Conservation (phyloP, 2,329 filamentous ascomycete genomes). For the Colletotrichum sp. region DNA sequence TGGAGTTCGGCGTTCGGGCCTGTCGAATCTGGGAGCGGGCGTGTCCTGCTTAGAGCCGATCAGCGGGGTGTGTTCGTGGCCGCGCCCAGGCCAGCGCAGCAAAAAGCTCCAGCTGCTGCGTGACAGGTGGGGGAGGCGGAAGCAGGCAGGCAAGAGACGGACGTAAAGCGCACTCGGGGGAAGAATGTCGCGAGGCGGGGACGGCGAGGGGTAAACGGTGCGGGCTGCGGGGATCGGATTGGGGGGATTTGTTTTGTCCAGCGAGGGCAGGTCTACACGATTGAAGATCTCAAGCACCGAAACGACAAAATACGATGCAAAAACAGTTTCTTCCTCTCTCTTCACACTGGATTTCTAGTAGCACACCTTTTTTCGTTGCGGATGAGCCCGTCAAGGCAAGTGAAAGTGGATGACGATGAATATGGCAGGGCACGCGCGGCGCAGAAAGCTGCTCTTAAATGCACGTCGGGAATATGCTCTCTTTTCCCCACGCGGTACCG, state of each 20-base stretch:
- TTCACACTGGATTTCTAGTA: neutral
- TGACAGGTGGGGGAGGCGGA: neutral
- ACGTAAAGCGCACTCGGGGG: slow-evolving; percentile 1
- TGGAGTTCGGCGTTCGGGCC: neutral
- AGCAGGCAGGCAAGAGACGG: neutral
- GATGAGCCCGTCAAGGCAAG: neutral
- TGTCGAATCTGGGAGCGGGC: neutral
- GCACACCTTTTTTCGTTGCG: neutral
- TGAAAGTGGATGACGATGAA: neutral
- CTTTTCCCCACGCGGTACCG: neutral
- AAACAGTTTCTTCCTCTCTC: neutral
- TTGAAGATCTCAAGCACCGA: too few relatives aligned
- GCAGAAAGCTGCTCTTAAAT: neutral
- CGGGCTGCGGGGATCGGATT: slow-evolving; percentile 3
- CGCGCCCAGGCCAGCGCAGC: neutral
- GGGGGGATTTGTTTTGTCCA: neutral
- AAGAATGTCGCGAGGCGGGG: slow-evolving; percentile 20
- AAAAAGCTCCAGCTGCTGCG: neutral
- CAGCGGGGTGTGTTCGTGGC: neutral
- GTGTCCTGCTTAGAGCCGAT: slow-evolving; percentile 8
- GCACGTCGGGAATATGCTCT: neutral
- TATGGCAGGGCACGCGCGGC: neutral
- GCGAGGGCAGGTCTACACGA: neutral
- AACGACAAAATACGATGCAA: too few relatives aligned
- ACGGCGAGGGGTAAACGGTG: slow-evolving; percentile 11